Evolutionary conservation across 305 asterid species (phyloP).

Genomic region (Fraxinus latifolia): DNA sequence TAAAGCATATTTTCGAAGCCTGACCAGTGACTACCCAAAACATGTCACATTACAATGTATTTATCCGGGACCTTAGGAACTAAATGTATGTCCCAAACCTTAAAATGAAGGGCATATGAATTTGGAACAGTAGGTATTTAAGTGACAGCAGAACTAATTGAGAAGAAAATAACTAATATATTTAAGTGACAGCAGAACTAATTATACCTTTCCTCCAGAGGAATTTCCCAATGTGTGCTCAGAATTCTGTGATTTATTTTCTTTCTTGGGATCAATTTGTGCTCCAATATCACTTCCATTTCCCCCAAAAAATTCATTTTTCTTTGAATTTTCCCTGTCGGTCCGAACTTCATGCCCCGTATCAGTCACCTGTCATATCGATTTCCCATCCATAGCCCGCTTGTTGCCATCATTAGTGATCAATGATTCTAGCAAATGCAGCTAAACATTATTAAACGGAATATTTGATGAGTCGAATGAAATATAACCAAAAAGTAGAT

Average conservation of each 20-base stretch:
- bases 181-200: not conserved
- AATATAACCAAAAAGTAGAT: not conserved
- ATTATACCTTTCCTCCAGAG: constrained; percentile 18
- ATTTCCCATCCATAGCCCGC: constrained; percentile 16
- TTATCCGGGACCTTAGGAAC: not conserved
- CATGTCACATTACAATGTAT: not conserved
- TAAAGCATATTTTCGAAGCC: not conserved
- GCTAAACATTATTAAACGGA: not conserved
- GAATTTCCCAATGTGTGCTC: constrained; percentile 13
- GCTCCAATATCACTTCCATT: not conserved
- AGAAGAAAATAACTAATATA: too few relatives aligned
- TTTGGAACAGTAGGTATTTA: not conserved
- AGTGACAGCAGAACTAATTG: not conserved
- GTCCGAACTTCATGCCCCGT: not conserved
- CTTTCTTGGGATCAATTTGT: constrained; percentile 4
- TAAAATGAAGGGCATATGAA: not conserved
- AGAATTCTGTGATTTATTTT: not conserved
- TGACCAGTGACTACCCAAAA: not conserved
- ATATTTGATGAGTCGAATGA: not conserved
- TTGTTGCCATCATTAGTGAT: not conserved
- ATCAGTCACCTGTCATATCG: constrained; percentile 30
- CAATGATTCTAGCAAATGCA: constrained; percentile 31
- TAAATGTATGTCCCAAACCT: not conserved
- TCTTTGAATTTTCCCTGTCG: not conserved
- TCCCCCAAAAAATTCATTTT: constrained; percentile 18